Conservation (phyloP, 495 filamentous ascomycete genomes). For the Lophium mytilinum region DNA sequence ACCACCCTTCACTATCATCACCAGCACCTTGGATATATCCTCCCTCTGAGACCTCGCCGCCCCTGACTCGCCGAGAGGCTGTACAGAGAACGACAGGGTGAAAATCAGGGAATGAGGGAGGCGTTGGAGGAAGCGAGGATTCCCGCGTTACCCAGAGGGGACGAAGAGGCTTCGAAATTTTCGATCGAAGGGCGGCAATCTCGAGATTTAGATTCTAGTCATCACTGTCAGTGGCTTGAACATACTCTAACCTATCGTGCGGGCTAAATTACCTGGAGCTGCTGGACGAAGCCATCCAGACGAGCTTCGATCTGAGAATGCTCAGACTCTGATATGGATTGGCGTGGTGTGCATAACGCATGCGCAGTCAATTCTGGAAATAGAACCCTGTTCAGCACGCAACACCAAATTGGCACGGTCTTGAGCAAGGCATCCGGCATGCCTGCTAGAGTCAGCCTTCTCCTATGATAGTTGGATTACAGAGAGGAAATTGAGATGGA, state of each 20-base stretch:
- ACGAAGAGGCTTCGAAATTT: constrained; percentile 50
- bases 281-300: constrained; percentile 56
- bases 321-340: constrained; percentile 63
- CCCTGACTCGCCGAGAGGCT: constrained; percentile 59
- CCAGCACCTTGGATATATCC: constrained; percentile 92
- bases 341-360: constrained; percentile 54
- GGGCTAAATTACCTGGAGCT: constrained; percentile 43
- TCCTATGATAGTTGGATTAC: too few species aligned
- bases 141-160: constrained; percentile 56
- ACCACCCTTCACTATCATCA: constrained; percentile 90
- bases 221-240: background rate
- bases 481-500: background rate
- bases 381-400: constrained; percentile 70
- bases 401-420: constrained; percentile 89
- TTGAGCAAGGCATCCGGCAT: constrained; percentile 93
- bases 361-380: constrained; percentile 51
- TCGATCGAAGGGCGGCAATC: constrained; percentile 28
- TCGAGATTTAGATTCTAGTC: constrained; percentile 43
- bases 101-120: constrained; percentile 34
- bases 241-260: too few species aligned
- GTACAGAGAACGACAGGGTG: constrained; percentile 73
- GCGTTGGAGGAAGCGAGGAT: constrained; percentile 23
- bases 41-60: constrained; percentile 56
- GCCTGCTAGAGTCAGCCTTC: constrained; percentile 33
- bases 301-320: constrained; percentile 65